phyloP scores from a whole-genome alignment of 208 protist species.

The Leishmania turanica region DNA sequence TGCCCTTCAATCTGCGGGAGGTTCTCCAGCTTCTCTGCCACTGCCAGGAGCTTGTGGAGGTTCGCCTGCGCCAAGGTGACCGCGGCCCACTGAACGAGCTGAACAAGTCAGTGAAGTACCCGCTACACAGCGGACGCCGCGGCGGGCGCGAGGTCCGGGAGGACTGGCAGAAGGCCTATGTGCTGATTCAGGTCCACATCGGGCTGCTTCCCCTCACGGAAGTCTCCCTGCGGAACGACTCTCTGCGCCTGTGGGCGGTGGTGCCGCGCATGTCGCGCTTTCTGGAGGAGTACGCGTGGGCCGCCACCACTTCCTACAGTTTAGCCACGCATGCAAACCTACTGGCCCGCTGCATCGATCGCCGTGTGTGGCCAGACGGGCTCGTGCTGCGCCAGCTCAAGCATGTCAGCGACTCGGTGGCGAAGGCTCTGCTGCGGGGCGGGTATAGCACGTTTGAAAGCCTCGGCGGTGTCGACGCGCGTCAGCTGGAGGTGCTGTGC shows the following conservation, averaged over 20 bases:
- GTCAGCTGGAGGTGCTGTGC: slow-evolving; percentile 71
- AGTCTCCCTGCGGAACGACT: slow-evolving; percentile 82
- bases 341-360: slow-evolving; percentile 76
- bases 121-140: slow-evolving; percentile 60
- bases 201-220: slow-evolving; percentile 56
- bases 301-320: slow-evolving; percentile 36
- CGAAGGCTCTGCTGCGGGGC: slow-evolving; percentile 43
- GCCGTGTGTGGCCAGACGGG: slow-evolving; percentile 74
- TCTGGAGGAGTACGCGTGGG: slow-evolving; percentile 62
- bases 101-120: slow-evolving; percentile 73
- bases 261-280: slow-evolving; percentile 74
- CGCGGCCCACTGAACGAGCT: slow-evolving; percentile 77
- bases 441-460: slow-evolving; percentile 54
- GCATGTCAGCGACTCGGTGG: slow-evolving; percentile 58
- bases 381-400: slow-evolving; percentile 72
- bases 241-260: slow-evolving; percentile 59
- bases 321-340: slow-evolving; percentile 48
- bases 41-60: slow-evolving; percentile 70
- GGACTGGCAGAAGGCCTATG: slow-evolving; percentile 90
- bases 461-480: slow-evolving; percentile 40
- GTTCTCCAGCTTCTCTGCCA: slow-evolving; percentile 62
- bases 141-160: slow-evolving; percentile 82
- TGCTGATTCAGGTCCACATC: slow-evolving; percentile 82
- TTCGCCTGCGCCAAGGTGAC: slow-evolving; percentile 84
- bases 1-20: slow-evolving; percentile 22